Evolutionary conservation across 2,329 filamentous ascomycete species (phyloP).

Genomic region (Amphichorda felina): DNA sequence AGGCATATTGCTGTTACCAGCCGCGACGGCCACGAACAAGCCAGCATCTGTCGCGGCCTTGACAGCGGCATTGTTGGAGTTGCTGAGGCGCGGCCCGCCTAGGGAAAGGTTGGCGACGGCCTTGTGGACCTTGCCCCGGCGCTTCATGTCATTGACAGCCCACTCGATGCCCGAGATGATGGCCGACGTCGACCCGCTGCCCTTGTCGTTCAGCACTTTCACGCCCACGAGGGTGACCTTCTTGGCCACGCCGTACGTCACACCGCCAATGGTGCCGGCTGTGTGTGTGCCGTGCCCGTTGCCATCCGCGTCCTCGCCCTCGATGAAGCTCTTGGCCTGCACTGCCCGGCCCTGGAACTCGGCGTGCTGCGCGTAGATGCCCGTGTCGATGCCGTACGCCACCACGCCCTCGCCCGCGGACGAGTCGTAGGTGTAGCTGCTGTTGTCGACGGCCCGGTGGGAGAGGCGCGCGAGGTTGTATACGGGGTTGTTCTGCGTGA

Average conservation of each 20-base stretch:
- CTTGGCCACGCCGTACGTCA: conserved; percentile 33
- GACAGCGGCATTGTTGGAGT: conserved; percentile 36
- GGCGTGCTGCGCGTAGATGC: conserved; percentile 32
- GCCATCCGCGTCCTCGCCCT: conserved; percentile 12
- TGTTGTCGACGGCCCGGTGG: conserved; percentile 18
- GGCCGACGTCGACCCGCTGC: conserved; percentile 10
- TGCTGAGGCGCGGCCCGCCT: conserved; percentile 28
- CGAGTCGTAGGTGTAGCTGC: conserved; percentile 26
- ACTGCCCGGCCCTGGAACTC: conserved; percentile 30
- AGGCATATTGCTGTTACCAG: conserved; percentile 36
- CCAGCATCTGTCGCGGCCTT: conserved; percentile 29
- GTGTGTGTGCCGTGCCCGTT: conserved; percentile 35
- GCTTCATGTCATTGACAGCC: conserved; percentile 31
- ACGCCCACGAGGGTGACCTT: conserved; percentile 27
- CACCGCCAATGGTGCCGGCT: conserved; percentile 31
- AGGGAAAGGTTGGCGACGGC: conserved; percentile 48
- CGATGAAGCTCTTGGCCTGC: conserved; percentile 15
- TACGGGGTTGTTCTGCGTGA: neutral
- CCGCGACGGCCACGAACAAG: conserved; percentile 40
- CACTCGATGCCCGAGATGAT: conserved; percentile 25
- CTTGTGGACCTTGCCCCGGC: conserved; percentile 20
- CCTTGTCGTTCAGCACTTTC: conserved; percentile 25
- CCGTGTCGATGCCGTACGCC: conserved; percentile 43
- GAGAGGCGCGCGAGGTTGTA: conserved; percentile 18
- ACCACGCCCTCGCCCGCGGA: conserved; percentile 28